phyloP scores from a whole-genome alignment of 2,329 filamentous ascomycete genomes.

The Diaporthe nobilis region DNA sequence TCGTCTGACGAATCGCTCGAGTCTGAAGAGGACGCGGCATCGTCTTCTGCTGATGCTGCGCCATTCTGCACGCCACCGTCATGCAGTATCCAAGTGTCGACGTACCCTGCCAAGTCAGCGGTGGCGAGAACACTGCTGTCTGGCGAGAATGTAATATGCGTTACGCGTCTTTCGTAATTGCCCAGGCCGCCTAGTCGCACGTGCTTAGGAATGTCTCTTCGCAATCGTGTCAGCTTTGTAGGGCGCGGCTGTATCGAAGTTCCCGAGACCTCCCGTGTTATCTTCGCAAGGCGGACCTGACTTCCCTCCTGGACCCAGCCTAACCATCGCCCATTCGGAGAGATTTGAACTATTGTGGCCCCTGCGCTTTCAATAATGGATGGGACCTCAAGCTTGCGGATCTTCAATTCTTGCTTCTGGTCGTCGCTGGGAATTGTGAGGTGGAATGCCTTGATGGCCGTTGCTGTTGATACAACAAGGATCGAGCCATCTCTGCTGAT shows the following conservation, averaged over 20 bases:
- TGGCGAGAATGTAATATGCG: constrained; percentile 81
- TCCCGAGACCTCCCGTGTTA: constrained; percentile 57
- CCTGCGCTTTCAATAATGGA: constrained; percentile 70
- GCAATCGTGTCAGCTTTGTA: constrained; percentile 66
- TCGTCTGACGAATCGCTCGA: constrained; percentile 49
- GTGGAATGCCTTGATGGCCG: constrained; percentile 83
- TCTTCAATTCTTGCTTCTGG: constrained; percentile 72
- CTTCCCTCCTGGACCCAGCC: constrained; percentile 74
- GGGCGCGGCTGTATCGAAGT: constrained; percentile 57
- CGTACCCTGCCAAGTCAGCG: constrained; percentile 85
- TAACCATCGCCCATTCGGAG: constrained; percentile 79
- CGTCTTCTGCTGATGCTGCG: constrained; percentile 50
- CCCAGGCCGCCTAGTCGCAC: constrained; percentile 76
- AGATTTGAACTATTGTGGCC: constrained; percentile 78
- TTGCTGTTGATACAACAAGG: constrained; percentile 78
- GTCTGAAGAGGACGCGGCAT: constrained; percentile 48
- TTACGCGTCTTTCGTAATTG: constrained; percentile 83
- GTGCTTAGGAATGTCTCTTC: constrained; percentile 68
- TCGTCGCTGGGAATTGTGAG: constrained; percentile 65
- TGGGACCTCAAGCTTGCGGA: constrained; percentile 79
- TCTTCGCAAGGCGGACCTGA: constrained; percentile 66
- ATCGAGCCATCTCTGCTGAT: constrained; percentile 81
- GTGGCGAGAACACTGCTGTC: constrained; percentile 85
- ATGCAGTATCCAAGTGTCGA: constrained; percentile 88
- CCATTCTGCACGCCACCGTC: constrained; percentile 59